phyloP scores from a whole-genome alignment of 2,329 filamentous ascomycete genomes.

The Akanthomyces dipterigenus region DNA sequence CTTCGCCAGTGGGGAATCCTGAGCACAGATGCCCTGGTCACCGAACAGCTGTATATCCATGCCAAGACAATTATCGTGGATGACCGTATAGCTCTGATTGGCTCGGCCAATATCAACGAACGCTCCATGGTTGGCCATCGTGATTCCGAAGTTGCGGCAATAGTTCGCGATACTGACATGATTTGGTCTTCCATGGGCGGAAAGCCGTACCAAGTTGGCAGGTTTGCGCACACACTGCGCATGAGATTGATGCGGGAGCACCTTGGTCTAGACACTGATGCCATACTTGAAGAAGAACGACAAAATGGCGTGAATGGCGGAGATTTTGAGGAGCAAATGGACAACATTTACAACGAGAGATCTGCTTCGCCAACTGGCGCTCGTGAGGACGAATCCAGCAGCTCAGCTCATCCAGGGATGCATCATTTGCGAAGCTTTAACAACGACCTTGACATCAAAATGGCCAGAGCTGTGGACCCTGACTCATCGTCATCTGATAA shows the following conservation, averaged over 20 bases:
- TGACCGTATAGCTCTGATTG: slow-evolving; percentile 86
- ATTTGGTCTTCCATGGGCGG: slow-evolving; percentile 88
- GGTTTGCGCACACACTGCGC: slow-evolving; percentile 87
- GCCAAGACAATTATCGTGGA: slow-evolving; percentile 96
- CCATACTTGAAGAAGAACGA: slow-evolving; percentile 73
- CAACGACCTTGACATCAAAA: slow-evolving; percentile 45
- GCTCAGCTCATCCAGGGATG: slow-evolving; percentile 28
- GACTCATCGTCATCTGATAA: slow-evolving; percentile 13
- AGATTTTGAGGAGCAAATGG: slow-evolving; percentile 53
- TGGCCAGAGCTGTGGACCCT: slow-evolving; percentile 43
- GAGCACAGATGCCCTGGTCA: slow-evolving; percentile 75
- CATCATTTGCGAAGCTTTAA: slow-evolving; percentile 56
- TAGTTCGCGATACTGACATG: slow-evolving; percentile 90
- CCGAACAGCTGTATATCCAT: slow-evolving; percentile 96
- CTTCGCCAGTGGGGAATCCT: slow-evolving; percentile 89
- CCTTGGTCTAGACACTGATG: slow-evolving; percentile 89
- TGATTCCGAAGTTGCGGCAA: slow-evolving; percentile 85
- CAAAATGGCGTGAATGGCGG: slow-evolving; percentile 58
- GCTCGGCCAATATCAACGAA: slow-evolving; percentile 98
- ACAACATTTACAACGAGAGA: slow-evolving; percentile 52
- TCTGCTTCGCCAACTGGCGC: slow-evolving; percentile 20
- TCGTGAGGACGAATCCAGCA: slow-evolving; percentile 19
- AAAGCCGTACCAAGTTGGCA: slow-evolving; percentile 78
- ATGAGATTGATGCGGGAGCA: slow-evolving; percentile 96
- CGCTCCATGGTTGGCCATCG: slow-evolving; percentile 87